Conservation (phyloP, 1,139 yeast genomes). For the Saccharomycopsis hybrid region DNA sequence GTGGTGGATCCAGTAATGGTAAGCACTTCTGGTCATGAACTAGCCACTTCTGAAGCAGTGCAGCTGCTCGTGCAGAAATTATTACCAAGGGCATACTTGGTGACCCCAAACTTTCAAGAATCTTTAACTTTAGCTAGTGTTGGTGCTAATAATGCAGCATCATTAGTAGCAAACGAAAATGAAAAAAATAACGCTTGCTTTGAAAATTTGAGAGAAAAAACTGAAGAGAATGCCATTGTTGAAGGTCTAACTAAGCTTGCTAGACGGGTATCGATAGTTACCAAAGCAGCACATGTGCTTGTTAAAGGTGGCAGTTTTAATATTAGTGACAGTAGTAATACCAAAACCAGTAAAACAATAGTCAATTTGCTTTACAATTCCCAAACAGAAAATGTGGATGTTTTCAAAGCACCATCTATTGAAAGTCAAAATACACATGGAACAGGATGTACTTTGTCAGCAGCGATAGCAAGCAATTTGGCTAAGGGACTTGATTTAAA, state of each 20-base stretch:
- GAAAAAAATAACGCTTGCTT: slow-evolving; percentile 28
- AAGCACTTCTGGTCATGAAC: slow-evolving; percentile 64
- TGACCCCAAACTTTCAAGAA: slow-evolving; percentile 76
- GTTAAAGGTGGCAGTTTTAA: slow-evolving; percentile 82
- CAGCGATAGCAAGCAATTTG: slow-evolving; percentile 71
- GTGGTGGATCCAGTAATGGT: slow-evolving; percentile 83
- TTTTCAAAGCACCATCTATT: slow-evolving; percentile 46
- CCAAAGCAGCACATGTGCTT: slow-evolving; percentile 50
- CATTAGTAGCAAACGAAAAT: too few species aligned
- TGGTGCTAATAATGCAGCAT: too few species aligned
- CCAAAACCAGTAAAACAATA: slow-evolving; percentile 35
- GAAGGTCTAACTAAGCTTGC: slow-evolving; percentile 41
- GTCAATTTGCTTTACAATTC: slow-evolving; percentile 59
- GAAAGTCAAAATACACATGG: slow-evolving; percentile 68
- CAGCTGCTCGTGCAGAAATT: slow-evolving; percentile 39
- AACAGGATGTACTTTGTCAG: slow-evolving; percentile 84
- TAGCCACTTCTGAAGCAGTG: slow-evolving; percentile 47
- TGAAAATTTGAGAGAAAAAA: slow-evolving; percentile 25
- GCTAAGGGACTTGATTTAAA: slow-evolving; percentile 45
- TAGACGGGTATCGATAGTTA: slow-evolving; percentile 33
- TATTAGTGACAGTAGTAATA: too few species aligned
- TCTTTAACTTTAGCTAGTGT: slow-evolving; percentile 30
- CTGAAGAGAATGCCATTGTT: slow-evolving; percentile 25
- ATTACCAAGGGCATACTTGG: slow-evolving; percentile 48
- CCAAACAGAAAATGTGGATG: slow-evolving; percentile 31